phyloP scores from a whole-genome alignment of 768 basidiomycete species.

The Suillus variegatus region DNA sequence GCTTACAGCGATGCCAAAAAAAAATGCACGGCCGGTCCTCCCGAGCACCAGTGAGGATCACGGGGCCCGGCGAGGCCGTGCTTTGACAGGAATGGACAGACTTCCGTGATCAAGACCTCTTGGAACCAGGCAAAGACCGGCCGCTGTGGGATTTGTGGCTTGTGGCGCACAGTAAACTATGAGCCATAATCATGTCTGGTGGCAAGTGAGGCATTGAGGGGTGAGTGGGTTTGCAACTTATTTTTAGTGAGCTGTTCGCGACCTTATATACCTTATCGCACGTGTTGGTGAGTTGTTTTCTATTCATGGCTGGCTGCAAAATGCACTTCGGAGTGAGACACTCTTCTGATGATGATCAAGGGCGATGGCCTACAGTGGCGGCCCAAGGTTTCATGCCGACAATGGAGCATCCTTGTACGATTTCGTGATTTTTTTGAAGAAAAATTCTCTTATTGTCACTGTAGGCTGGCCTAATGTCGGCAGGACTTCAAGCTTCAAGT shows the following conservation, averaged over 20 bases:
- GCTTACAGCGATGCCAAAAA: no score
- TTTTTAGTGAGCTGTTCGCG: background rate
- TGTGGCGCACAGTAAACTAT: background rate
- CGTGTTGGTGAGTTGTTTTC: no score
- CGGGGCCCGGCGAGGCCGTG: no score
- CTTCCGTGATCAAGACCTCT: no score
- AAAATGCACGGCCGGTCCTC: no score
- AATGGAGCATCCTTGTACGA: background rate
- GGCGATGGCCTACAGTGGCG: background rate
- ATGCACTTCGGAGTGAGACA: background rate
- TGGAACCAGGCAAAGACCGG: no score
- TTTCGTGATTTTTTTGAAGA: background rate
- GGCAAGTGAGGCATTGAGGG: background rate
- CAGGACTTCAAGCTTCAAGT: no score
- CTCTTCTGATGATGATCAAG: background rate
- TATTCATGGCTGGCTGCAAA: no score
- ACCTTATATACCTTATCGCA: background rate
- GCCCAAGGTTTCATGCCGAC: background rate
- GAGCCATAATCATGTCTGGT: background rate
- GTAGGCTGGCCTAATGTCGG: no score
- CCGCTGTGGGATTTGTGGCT: background rate
- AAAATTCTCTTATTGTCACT: no score
- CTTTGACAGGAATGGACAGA: no score
- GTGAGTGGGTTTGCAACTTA: background rate
- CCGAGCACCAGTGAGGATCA: no score